Evolutionary conservation across 768 basidiomycete genomes (phyloP).

Genomic region (Kwoniella botswanensis): DNA sequence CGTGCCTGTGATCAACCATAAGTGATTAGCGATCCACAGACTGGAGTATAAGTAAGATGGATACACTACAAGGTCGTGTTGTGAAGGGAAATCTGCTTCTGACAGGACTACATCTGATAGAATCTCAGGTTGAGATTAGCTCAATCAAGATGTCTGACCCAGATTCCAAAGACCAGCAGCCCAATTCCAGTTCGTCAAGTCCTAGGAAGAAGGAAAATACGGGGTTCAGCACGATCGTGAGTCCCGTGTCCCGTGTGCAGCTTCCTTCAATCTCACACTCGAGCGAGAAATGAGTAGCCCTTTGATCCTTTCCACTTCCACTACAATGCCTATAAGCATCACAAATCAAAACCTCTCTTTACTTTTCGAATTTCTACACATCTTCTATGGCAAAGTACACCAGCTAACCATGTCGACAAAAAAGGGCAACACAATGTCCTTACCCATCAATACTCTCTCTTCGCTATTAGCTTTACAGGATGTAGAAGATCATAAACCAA

Average conservation of each 20-base stretch:
- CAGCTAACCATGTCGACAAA: not conserved
- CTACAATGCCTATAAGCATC: too few species aligned
- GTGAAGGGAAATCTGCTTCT: not conserved
- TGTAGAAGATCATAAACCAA: constrained; percentile 51
- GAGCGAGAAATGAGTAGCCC: too few species aligned
- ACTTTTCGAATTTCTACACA: too few species aligned
- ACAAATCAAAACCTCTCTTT: too few species aligned
- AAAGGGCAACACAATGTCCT: constrained; percentile 22
- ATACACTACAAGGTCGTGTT: not conserved
- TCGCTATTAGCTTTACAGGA: constrained; percentile 50
- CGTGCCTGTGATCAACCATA: not conserved
- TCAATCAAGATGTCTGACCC: not conserved
- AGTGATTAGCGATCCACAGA: not conserved
- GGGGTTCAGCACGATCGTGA: not conserved
- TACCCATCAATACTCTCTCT: constrained; percentile 35
- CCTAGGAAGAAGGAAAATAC: constrained; percentile 17
- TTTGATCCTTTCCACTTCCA: too few species aligned
- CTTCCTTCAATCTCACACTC: not conserved
- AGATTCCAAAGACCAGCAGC: not conserved
- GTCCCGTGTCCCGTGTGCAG: not conserved
- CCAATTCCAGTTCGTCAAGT: not conserved
- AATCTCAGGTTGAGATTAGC: not conserved
- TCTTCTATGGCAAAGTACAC: not conserved
- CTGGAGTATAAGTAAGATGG: too few species aligned
- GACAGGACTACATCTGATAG: not conserved